These are phyloP conservation scores for Diaporthe velutina DNA, from an alignment of 2,329 filamentous ascomycete species.

Conservation along the genomic window DNA sequence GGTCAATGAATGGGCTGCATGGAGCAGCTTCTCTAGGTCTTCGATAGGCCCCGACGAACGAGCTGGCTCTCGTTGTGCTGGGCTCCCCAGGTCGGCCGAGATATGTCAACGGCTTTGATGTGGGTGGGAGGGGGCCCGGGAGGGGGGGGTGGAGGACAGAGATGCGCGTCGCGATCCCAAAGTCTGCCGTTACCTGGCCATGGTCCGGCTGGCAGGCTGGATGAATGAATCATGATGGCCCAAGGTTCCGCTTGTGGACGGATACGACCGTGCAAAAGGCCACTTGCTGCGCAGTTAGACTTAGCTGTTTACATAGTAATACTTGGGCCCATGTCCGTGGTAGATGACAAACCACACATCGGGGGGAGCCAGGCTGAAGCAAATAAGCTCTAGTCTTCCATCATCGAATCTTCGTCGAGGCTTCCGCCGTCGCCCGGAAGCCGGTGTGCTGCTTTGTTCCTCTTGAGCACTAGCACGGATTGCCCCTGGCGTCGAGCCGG, in stretches of 20 bases:
- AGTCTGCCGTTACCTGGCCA: background rate
- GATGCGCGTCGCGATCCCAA: conserved; percentile 6
- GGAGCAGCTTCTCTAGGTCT: background rate
- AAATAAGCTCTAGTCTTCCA: conserved; percentile 31
- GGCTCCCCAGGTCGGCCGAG: background rate
- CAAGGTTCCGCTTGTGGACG: background rate
- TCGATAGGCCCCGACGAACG: background rate
- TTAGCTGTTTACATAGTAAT: background rate
- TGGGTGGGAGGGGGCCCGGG: background rate
- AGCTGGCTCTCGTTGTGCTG: background rate
- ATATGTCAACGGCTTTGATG: conserved; percentile 5
- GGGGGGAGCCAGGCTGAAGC: background rate
- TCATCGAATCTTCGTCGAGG: conserved; percentile 15
- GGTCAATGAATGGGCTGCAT: conserved; percentile 1
- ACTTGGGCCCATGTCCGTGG: background rate
- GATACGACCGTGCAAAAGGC: conserved; percentile 13
- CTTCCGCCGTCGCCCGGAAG: conserved; percentile 2
- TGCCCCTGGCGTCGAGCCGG: conserved; percentile 1
- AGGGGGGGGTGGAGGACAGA: background rate
- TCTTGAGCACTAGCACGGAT: background rate
- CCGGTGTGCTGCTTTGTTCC: conserved; percentile 10
- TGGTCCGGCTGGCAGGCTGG: background rate
- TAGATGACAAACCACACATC: background rate
- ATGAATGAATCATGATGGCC: conserved; percentile 29
- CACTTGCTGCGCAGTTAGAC: background rate